Evolutionary conservation across 768 basidiomycete species (phyloP).

Genomic region (Boletellus ananiceps): DNA sequence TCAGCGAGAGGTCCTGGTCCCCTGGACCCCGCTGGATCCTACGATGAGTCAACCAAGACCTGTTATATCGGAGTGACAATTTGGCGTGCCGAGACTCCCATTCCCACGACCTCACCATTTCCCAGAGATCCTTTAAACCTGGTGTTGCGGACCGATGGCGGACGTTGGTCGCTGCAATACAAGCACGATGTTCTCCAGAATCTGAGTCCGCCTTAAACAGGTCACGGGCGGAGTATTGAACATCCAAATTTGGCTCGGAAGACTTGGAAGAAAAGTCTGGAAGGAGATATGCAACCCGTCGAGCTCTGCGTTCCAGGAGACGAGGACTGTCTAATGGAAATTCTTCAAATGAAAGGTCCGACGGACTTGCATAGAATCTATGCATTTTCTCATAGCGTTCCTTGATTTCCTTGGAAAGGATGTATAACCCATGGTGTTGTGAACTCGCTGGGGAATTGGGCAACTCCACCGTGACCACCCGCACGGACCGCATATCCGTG

Average conservation of each 20-base stretch:
- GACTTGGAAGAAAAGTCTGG: constrained; percentile 5
- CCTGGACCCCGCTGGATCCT: too few species aligned
- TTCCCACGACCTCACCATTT: constrained; percentile 10
- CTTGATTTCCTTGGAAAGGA: constrained; percentile 26
- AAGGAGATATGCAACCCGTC: constrained; percentile 12
- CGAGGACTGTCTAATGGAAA: constrained; percentile 4
- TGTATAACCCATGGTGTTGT: constrained; percentile 31
- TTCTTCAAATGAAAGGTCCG: background rate
- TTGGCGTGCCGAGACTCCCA: background rate
- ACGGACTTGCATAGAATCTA: constrained; percentile 4
- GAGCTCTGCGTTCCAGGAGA: constrained; percentile 16
- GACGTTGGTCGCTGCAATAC: constrained; percentile 10
- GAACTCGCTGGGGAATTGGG: constrained; percentile 1
- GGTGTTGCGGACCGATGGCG: background rate
- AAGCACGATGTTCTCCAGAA: constrained; percentile 15
- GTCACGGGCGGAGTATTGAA: constrained; percentile 13
- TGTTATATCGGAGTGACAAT: constrained; percentile 22
- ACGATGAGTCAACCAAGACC: constrained; percentile 23
- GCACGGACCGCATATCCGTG: constrained; percentile 22
- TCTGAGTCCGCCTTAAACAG: background rate
- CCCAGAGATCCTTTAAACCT: background rate
- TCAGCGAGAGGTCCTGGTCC: background rate
- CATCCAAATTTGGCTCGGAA: background rate
- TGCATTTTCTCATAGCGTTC: constrained; percentile 18
- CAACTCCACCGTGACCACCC: too few species aligned